Percentiles rank a stretch among this genome's conserved stretches.
phyloP scores from a whole-genome alignment of 495 filamentous ascomycete genomes.

The Aspergillus ellipticus region DNA sequence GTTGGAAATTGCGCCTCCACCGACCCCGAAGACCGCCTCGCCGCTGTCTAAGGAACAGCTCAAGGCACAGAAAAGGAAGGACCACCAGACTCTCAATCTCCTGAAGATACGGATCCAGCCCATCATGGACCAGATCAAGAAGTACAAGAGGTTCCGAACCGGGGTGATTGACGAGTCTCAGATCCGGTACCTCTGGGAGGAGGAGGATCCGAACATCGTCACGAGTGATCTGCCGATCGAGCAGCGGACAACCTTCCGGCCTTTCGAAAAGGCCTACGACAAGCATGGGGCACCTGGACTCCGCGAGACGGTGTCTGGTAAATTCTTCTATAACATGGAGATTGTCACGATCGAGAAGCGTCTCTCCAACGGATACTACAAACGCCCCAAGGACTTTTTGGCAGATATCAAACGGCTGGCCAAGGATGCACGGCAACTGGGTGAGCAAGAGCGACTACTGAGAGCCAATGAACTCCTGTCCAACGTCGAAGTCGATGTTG shows the following conservation, averaged over 20 bases:
- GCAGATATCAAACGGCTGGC: slow-evolving; percentile 77
- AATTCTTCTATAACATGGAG: slow-evolving; percentile 92
- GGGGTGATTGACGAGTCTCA: slow-evolving; percentile 68
- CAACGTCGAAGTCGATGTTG: slow-evolving; percentile 89
- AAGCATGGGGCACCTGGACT: slow-evolving; percentile 70
- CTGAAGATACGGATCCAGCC: slow-evolving; percentile 85
- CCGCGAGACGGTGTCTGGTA: slow-evolving; percentile 62
- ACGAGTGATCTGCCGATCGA: slow-evolving; percentile 67
- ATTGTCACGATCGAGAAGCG: slow-evolving; percentile 91
- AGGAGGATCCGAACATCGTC: slow-evolving; percentile 76
- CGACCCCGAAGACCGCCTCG: slow-evolving; percentile 55
- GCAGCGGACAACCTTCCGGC: slow-evolving; percentile 54
- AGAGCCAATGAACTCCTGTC: slow-evolving; percentile 86
- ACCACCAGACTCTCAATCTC: slow-evolving; percentile 74
- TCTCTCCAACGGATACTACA: slow-evolving; percentile 92
- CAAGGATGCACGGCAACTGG: slow-evolving; percentile 72
- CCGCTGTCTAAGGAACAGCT: slow-evolving; percentile 67
- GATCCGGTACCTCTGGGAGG: slow-evolving; percentile 77
- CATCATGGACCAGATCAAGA: slow-evolving; percentile 92
- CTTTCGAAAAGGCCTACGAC: slow-evolving; percentile 71
- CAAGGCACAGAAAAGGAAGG: slow-evolving; percentile 73
- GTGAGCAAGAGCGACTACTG: slow-evolving; percentile 71
- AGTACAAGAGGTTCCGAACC: slow-evolving; percentile 77
- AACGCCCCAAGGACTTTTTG: slow-evolving; percentile 79
- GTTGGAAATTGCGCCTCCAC: slow-evolving; percentile 69